Conservation (phyloP, 73 alveolate species). For the Tetrahymena malaccensis region DNA sequence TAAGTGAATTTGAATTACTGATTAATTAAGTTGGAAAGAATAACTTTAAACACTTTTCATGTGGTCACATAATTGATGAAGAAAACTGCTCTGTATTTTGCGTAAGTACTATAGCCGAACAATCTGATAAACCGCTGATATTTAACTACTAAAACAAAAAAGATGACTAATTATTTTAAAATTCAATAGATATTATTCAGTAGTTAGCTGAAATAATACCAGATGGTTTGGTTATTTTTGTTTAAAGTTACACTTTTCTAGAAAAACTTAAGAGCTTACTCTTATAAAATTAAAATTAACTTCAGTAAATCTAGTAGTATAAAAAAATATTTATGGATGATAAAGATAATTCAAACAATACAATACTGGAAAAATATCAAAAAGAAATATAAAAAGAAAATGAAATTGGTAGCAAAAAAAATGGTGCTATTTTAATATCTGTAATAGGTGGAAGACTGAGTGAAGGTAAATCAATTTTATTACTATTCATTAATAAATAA, state of each 20-base stretch:
- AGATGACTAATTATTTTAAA: conserved; percentile 23
- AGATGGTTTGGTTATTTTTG: conserved; percentile 76
- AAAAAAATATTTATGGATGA: conserved; percentile 55
- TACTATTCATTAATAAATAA: too few species aligned
- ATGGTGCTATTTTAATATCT: conserved; percentile 64
- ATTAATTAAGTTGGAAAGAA: conserved; percentile 31
- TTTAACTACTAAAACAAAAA: conserved; percentile 50
- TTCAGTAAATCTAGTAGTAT: neutral
- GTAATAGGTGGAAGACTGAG: conserved; percentile 93
- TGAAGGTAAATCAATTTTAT: conserved; percentile 24
- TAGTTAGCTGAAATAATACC: conserved; percentile 39
- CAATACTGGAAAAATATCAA: conserved; percentile 38
- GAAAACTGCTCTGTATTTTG: conserved; percentile 55
- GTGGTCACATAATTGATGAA: conserved; percentile 74
- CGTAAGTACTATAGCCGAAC: conserved; percentile 31
- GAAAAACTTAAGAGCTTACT: conserved; percentile 17
- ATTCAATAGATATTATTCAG: conserved; percentile 37
- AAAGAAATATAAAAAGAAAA: conserved; percentile 37
- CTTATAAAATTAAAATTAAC: conserved; percentile 22
- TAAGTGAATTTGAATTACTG: conserved; percentile 73
- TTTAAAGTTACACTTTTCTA: conserved; percentile 63
- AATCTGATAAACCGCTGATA: conserved; percentile 14
- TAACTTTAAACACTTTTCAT: conserved; percentile 49
- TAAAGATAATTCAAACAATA: neutral
- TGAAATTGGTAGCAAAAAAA: conserved; percentile 12